Percentiles rank a stretch among this genome's conserved stretches.
These are phyloP conservation scores for Xylaria sp. DNA, from an alignment of 2,329 filamentous ascomycete species.

Conservation along the genomic window DNA sequence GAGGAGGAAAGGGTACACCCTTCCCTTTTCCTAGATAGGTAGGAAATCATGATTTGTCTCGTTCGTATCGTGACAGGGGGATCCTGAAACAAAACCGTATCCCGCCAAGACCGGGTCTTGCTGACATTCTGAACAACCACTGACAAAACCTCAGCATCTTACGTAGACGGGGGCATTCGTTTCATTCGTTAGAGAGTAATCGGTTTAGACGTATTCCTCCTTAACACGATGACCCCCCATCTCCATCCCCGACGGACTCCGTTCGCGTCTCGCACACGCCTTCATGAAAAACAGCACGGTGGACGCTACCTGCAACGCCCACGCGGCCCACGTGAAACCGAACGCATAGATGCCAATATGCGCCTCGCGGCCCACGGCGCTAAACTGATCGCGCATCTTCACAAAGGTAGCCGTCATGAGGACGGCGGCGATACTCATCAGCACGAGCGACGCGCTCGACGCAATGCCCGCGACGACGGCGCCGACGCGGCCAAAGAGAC, in stretches of 20 bases:
- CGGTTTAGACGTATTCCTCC: conserved; percentile 52
- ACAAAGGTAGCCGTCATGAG: conserved; percentile 71
- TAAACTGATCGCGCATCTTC: conserved; percentile 63
- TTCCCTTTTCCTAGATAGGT: too few relatives aligned
- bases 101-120: too few relatives aligned
- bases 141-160: too few relatives aligned
- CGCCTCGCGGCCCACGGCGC: conserved; percentile 48
- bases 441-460: conserved; percentile 58
- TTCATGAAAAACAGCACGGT: conserved; percentile 63
- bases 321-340: conserved; percentile 71
- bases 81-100: too few relatives aligned
- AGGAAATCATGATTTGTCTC: too few relatives aligned
- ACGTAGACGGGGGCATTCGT: not conserved
- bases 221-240: conserved; percentile 58
- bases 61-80: too few relatives aligned
- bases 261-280: conserved; percentile 45
- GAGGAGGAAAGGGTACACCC: too few relatives aligned
- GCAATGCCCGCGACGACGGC: conserved; percentile 60
- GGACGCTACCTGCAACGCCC: conserved; percentile 60
- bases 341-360: conserved; percentile 63
- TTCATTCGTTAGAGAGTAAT: not conserved
- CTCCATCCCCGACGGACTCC: conserved; percentile 51
- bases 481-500: conserved; percentile 65
- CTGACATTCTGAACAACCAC: not conserved
- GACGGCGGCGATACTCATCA: conserved; percentile 59